Evolutionary conservation across 768 basidiomycete species (phyloP).

Genomic region (Dentipellis sp.): DNA sequence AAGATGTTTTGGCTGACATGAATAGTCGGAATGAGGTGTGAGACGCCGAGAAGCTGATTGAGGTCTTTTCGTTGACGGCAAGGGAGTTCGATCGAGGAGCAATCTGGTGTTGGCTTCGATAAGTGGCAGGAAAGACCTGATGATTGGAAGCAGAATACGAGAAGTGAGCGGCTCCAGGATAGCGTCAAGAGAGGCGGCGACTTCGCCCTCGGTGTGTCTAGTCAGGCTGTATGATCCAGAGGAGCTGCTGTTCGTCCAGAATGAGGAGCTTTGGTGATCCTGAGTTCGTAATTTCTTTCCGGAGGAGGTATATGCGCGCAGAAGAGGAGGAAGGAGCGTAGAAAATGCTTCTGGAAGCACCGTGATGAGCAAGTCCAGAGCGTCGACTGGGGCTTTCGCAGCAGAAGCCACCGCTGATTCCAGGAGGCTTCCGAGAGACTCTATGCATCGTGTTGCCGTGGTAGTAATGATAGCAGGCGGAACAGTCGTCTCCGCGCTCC

Average conservation of each 20-base stretch:
- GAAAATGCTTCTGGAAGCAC: not conserved
- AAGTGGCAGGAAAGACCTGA: not conserved
- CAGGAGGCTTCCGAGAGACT: not conserved
- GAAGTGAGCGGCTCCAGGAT: constrained; percentile 3
- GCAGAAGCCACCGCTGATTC: not conserved
- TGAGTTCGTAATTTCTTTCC: not conserved
- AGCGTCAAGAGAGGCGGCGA: not conserved
- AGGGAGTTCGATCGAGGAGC: not conserved
- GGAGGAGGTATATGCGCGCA: not conserved
- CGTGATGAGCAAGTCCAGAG: not conserved
- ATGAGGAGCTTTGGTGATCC: not conserved
- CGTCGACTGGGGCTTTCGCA: not conserved
- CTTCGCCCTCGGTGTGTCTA: not conserved
- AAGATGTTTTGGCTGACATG: not conserved
- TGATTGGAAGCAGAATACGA: not conserved
- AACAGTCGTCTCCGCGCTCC: not conserved
- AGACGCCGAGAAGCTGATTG: not conserved
- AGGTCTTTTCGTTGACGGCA: too few relatives aligned
- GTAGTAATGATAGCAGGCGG: not conserved
- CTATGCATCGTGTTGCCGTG: constrained; percentile 1
- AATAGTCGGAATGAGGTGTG: not conserved
- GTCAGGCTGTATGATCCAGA: not conserved
- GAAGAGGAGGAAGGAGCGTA: not conserved
- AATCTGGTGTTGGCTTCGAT: not conserved
- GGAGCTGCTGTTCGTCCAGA: not conserved